Evolutionary conservation across 1,284 basidiomycete genomes (phyloP).

Genomic region (Pulveroboletus sp.): DNA sequence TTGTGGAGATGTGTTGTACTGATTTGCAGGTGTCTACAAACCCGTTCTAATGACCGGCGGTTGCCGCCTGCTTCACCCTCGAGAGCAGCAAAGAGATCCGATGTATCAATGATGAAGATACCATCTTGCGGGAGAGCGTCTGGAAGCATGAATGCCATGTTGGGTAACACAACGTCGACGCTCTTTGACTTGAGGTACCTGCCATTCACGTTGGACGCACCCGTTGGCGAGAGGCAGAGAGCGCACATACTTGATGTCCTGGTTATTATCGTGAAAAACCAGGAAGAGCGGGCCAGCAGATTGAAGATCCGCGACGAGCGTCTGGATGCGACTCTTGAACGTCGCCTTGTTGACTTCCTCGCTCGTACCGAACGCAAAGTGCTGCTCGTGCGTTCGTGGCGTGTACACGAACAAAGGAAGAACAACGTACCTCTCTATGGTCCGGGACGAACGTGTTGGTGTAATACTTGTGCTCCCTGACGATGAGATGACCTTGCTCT

Average conservation of each 20-base stretch:
- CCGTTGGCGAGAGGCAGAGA: background rate
- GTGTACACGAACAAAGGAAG: background rate
- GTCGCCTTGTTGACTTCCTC: slow-evolving; percentile 45
- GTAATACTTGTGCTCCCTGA: slow-evolving; percentile 57
- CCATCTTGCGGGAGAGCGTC: slow-evolving; percentile 48
- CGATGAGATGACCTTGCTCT: slow-evolving; percentile 58
- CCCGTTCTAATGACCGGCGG: slow-evolving; percentile 51
- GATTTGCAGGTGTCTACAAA: slow-evolving; percentile 60
- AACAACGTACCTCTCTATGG: slow-evolving; percentile 49
- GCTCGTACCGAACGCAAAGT: slow-evolving; percentile 64
- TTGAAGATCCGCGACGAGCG: slow-evolving; percentile 43
- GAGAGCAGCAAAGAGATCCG: slow-evolving; percentile 66
- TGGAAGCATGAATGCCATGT: slow-evolving; percentile 54
- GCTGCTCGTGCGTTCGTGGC: slow-evolving; percentile 34
- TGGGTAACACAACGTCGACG: slow-evolving; percentile 50
- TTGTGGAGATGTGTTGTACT: slow-evolving; percentile 64
- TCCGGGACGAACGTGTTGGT: slow-evolving; percentile 63
- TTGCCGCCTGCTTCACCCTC: slow-evolving; percentile 54
- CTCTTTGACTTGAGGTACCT: slow-evolving; percentile 51
- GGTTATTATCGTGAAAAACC: slow-evolving; percentile 71
- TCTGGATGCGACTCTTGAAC: slow-evolving; percentile 51
- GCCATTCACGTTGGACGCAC: background rate
- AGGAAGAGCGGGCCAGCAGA: slow-evolving; percentile 65
- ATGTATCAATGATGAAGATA: slow-evolving; percentile 68
- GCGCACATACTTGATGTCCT: slow-evolving; percentile 63